Evolutionary conservation across 2,329 filamentous ascomycete species (phyloP).

Genomic region (Clonostachys rosea): DNA sequence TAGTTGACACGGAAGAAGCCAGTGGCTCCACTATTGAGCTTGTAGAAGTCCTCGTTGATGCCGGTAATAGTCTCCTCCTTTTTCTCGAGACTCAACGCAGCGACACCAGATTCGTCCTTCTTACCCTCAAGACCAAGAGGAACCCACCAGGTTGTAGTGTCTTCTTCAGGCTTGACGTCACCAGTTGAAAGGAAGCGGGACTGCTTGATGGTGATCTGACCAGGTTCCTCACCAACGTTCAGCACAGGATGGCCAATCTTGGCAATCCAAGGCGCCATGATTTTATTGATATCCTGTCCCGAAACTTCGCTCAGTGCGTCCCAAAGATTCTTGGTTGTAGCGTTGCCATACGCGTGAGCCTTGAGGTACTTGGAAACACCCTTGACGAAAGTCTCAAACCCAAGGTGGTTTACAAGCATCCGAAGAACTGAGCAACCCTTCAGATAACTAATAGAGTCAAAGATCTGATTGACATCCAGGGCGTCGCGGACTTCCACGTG

Average conservation of each 20-base stretch:
- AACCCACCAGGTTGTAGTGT: conserved; percentile 93
- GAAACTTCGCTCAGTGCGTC: conserved; percentile 81
- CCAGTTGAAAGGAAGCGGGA: conserved; percentile 87
- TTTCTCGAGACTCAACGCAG: conserved; percentile 63
- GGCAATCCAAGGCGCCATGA: conserved; percentile 94
- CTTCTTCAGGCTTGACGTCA: conserved; percentile 86
- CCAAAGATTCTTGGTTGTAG: conserved; percentile 90
- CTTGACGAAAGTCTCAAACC: conserved; percentile 81
- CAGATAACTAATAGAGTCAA: conserved; percentile 92
- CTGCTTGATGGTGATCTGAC: conserved; percentile 79
- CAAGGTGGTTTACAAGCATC: conserved; percentile 90
- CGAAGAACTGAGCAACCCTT: conserved; percentile 96
- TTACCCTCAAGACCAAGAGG: conserved; percentile 83
- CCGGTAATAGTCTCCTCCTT: conserved; percentile 75
- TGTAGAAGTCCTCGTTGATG: conserved; percentile 80
- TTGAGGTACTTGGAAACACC: conserved; percentile 89
- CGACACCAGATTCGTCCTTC: conserved; percentile 54
- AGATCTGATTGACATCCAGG: conserved; percentile 95
- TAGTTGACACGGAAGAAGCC: conserved; percentile 94
- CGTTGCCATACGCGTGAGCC: conserved; percentile 82
- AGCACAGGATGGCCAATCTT: conserved; percentile 94
- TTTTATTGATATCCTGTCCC: conserved; percentile 74
- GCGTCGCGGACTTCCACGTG: conserved; percentile 93
- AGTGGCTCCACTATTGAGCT: conserved; percentile 84
- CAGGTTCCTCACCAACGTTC: conserved; percentile 77